Evolutionary conservation across 2,329 filamentous ascomycete species (phyloP).

Genomic region (Penicillium sp.): DNA sequence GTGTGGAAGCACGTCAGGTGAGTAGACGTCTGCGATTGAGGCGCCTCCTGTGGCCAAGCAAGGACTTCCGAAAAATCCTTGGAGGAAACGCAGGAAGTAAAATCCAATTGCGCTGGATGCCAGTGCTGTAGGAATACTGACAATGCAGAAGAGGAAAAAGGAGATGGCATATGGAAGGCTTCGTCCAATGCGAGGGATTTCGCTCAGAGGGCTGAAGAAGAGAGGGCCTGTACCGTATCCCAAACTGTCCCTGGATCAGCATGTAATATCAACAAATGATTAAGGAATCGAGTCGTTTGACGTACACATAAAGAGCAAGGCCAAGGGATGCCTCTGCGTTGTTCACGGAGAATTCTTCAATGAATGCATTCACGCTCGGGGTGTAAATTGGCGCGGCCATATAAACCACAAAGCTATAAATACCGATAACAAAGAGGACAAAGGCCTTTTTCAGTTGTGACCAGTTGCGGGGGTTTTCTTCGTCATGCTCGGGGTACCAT

Average conservation of each 20-base stretch:
- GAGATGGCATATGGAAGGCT: slow-evolving; percentile 65
- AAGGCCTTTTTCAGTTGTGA: slow-evolving; percentile 22
- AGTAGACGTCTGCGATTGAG: slow-evolving; percentile 48
- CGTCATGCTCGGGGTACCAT: slow-evolving; percentile 6
- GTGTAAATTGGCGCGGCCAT: slow-evolving; percentile 27
- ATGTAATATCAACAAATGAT: not conserved
- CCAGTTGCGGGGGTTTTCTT: slow-evolving; percentile 27
- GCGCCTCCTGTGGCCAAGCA: slow-evolving; percentile 58
- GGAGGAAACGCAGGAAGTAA: slow-evolving; percentile 62
- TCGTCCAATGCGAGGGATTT: slow-evolving; percentile 64
- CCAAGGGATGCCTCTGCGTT: slow-evolving; percentile 27
- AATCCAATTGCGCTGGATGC: slow-evolving; percentile 61
- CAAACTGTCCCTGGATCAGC: slow-evolving; percentile 16
- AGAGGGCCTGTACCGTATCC: slow-evolving; percentile 60
- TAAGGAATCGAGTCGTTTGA: not conserved
- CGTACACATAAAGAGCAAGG: slow-evolving; percentile 29
- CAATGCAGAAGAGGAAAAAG: slow-evolving; percentile 64
- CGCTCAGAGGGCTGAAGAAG: slow-evolving; percentile 62
- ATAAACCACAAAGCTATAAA: slow-evolving; percentile 35
- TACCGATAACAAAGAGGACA: slow-evolving; percentile 16
- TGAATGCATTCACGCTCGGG: slow-evolving; percentile 17
- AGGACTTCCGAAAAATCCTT: slow-evolving; percentile 64
- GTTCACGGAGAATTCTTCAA: slow-evolving; percentile 22
- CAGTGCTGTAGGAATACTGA: slow-evolving; percentile 63
- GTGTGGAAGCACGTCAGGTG: slow-evolving; percentile 55